Percentiles rank a stretch among this genome's conserved stretches.
These are phyloP conservation scores for Blastobotrys parvus DNA, from an alignment of 805 yeast genomes.

Conservation along the genomic window DNA sequence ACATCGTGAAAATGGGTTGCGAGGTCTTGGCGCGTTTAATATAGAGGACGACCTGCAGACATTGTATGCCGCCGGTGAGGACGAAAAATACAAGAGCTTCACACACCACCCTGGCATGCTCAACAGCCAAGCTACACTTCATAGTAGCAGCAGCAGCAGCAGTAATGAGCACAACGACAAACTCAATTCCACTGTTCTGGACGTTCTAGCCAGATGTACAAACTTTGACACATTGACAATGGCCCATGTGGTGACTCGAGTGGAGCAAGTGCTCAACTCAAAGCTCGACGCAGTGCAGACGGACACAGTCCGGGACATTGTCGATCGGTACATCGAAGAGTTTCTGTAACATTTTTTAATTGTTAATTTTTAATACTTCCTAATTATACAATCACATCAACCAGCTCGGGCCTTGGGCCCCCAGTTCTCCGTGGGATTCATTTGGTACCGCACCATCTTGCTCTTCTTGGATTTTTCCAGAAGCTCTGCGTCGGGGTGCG, in stretches of 20 bases:
- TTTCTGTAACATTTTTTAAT: neutral
- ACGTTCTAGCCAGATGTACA: too few species aligned
- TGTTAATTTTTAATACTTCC: neutral
- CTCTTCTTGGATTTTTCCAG: conserved; percentile 59
- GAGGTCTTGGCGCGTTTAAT: too few species aligned
- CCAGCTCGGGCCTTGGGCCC: conserved; percentile 76
- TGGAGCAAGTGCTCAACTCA: neutral
- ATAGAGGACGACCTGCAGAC: too few species aligned
- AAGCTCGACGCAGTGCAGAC: neutral
- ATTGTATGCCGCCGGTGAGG: too few species aligned
- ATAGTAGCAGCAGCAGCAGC: too few species aligned
- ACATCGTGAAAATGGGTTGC: conserved; percentile 19
- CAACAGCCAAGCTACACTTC: too few species aligned
- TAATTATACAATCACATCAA: neutral
- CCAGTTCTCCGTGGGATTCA: conserved; percentile 92
- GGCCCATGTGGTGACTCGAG: neutral
- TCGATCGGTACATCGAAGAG: neutral
- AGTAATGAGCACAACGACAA: too few species aligned
- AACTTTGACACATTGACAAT: too few species aligned
- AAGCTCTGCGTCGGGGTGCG: conserved; percentile 46
- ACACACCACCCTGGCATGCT: too few species aligned
- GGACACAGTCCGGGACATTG: neutral
- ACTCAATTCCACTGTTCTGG: too few species aligned
- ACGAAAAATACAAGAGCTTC: too few species aligned
- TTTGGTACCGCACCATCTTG: conserved; percentile 81